phyloP scores from a whole-genome alignment of 164 flowering plant genomes.

The Akebia trifoliata region DNA sequence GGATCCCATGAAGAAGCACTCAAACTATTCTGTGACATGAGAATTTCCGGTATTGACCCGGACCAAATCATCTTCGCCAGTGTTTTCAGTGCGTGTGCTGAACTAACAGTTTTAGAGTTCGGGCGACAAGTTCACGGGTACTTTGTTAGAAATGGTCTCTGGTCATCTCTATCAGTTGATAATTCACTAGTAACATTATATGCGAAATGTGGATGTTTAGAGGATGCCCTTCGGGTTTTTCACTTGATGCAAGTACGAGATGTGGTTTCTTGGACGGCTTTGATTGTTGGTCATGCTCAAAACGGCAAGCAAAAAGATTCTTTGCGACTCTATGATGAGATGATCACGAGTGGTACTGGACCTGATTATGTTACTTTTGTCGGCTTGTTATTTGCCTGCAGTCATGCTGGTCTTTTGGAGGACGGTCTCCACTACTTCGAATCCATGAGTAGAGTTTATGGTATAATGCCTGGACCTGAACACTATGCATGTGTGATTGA shows the following conservation, averaged over 20 bases:
- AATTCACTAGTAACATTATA: conserved; percentile 76
- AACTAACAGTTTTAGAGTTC: conserved; percentile 53
- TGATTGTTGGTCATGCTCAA: conserved; percentile 69
- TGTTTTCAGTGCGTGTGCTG: conserved; percentile 65
- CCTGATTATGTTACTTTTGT: conserved; percentile 78
- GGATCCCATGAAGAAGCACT: conserved; percentile 55
- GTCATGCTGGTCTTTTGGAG: conserved; percentile 76
- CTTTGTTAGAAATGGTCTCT: conserved; percentile 40
- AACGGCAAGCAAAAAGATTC: conserved; percentile 66
- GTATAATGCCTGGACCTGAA: conserved; percentile 62
- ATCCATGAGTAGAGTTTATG: conserved; percentile 52
- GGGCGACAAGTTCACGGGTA: conserved; percentile 72
- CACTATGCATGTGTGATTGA: conserved; percentile 91
- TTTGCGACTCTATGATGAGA: conserved; percentile 46
- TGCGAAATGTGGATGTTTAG: conserved; percentile 73
- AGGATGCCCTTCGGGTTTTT: conserved; percentile 56
- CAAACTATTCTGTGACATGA: conserved; percentile 53
- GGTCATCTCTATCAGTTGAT: conserved; percentile 52
- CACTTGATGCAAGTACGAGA: conserved; percentile 43
- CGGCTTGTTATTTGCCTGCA: conserved; percentile 80
- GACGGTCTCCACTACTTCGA: conserved; percentile 47
- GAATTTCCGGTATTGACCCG: conserved; percentile 36
- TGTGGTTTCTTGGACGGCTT: conserved; percentile 81
- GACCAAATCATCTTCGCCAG: conserved; percentile 59
- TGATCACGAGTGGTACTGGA: conserved; percentile 47